Conservation (phyloP, 805 yeast genomes). For the Brettanomyces bruxellensis region DNA sequence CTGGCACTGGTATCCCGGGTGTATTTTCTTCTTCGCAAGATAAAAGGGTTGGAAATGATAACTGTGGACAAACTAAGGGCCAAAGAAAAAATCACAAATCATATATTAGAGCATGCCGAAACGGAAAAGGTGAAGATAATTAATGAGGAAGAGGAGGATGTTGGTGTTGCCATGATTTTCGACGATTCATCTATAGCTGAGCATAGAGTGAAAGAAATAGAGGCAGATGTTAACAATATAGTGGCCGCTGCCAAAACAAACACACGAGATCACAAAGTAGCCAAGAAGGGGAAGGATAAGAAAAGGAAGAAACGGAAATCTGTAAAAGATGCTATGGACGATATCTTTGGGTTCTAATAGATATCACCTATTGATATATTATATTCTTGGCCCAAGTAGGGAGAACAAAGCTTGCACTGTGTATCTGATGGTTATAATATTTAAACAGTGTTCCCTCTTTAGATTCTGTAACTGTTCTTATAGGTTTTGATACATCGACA, state of each 20-base stretch:
- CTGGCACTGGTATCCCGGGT: conserved; percentile 48
- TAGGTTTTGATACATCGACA: conserved; percentile 41
- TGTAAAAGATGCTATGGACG: conserved; percentile 55
- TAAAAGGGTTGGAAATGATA: not conserved
- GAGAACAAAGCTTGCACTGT: conserved; percentile 62
- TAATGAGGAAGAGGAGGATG: conserved; percentile 4
- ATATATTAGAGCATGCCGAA: not conserved
- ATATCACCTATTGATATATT: conserved; percentile 8
- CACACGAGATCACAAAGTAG: too few relatives aligned
- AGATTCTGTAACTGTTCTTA: conserved; percentile 33
- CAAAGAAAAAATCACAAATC: not conserved
- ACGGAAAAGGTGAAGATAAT: conserved; percentile 2
- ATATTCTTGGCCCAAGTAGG: conserved; percentile 63
- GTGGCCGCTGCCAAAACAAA: too few relatives aligned
- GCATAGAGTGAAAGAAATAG: too few relatives aligned
- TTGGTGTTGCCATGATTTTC: too few relatives aligned
- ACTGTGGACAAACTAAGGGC: conserved; percentile 11
- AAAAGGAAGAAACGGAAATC: conserved; percentile 21
- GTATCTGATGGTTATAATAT: conserved; percentile 62
- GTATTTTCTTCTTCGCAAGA: conserved; percentile 26
- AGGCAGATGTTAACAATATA: too few relatives aligned
- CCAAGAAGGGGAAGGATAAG: conserved; percentile 17
- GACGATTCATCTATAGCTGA: too few relatives aligned
- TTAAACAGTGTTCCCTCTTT: conserved; percentile 42
- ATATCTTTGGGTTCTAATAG: conserved; percentile 50